These are phyloP conservation scores for Saturnispora hagleri DNA, from an alignment of 805 yeast genomes.

Conservation along the genomic window DNA sequence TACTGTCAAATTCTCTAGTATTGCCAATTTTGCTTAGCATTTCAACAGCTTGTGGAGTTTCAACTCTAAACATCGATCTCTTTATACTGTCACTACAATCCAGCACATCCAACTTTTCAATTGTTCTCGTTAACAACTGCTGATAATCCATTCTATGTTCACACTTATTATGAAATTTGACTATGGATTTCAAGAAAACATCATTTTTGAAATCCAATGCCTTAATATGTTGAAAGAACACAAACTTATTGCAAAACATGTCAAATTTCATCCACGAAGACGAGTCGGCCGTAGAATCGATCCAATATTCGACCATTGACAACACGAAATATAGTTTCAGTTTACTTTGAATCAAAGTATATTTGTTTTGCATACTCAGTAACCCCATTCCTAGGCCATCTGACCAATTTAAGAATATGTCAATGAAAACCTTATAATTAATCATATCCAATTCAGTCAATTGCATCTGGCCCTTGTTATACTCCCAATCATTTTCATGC, in stretches of 20 bases:
- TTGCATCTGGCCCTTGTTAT: background rate
- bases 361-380: background rate
- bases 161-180: background rate
- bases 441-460: slow-evolving; percentile 4
- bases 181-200: background rate
- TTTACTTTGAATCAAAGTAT: background rate
- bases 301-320: background rate
- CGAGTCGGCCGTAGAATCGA: background rate
- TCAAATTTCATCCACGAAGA: background rate
- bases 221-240: background rate
- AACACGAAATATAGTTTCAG: background rate
- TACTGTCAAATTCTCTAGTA: background rate
- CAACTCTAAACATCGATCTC: background rate
- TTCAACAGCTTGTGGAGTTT: slow-evolving; percentile 1
- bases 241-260: background rate
- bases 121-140: background rate
- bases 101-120: background rate
- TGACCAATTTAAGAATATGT: background rate
- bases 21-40: background rate
- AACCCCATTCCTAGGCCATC: background rate
- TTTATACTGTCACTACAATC: background rate
- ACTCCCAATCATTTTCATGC: slow-evolving; percentile 2
- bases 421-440: background rate
- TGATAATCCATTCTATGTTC: background rate
- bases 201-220: background rate